These are phyloP conservation scores for Saccharomyces mikatae DNA, from an alignment of 805 yeast genomes.

Conservation along the genomic window DNA sequence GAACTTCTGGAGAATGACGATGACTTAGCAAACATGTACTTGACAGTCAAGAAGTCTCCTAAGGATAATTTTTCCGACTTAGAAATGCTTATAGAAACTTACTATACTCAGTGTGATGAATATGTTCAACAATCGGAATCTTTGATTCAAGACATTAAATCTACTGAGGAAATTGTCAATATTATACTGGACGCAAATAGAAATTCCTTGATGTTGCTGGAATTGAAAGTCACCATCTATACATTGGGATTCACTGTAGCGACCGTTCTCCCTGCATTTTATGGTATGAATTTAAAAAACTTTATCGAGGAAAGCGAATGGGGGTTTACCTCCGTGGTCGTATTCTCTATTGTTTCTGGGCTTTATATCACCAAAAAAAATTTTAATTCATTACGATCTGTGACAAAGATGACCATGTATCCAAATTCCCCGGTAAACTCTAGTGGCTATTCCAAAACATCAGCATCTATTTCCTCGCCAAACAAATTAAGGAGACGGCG, in stretches of 20 bases:
- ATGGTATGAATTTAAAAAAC: constrained; percentile 79
- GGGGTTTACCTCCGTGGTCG: constrained; percentile 57
- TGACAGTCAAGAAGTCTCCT: constrained; percentile 37
- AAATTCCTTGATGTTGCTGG: constrained; percentile 81
- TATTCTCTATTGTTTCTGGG: constrained; percentile 46
- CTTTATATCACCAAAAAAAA: constrained; percentile 45
- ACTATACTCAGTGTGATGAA: constrained; percentile 87
- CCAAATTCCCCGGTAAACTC: constrained; percentile 2
- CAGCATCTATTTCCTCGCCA: constrained; percentile 2
- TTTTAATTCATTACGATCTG: constrained; percentile 48
- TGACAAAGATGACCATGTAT: constrained; percentile 59
- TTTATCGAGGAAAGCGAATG: constrained; percentile 59
- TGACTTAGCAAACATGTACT: constrained; percentile 70
- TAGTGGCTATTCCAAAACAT: constrained; percentile 11
- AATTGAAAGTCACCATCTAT: constrained; percentile 72
- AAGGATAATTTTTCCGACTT: constrained; percentile 55
- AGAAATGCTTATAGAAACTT: constrained; percentile 81
- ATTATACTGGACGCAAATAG: constrained; percentile 87
- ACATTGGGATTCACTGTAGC: constrained; percentile 83
- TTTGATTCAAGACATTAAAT: constrained; percentile 70
- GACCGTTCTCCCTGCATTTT: constrained; percentile 76
- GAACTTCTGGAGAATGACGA: constrained; percentile 83
- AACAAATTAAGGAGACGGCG: constrained; percentile 6
- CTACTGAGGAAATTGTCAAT: constrained; percentile 88
- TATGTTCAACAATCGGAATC: constrained; percentile 86